phyloP scores from a whole-genome alignment of 73 alveolate species.

The Stentor coeruleus region DNA sequence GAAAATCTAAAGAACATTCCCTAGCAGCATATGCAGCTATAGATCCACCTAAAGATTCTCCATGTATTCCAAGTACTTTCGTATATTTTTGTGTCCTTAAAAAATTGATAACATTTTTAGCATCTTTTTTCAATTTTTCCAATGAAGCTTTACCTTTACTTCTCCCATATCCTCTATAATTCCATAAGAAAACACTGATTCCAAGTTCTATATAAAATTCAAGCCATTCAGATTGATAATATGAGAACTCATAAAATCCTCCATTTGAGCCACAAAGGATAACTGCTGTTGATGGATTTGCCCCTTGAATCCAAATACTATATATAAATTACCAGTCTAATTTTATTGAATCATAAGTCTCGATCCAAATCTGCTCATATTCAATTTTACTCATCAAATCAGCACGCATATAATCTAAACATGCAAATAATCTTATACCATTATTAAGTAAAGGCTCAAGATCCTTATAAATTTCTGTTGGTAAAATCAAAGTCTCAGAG shows the following conservation, averaged over 20 bases:
- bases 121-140: slow-evolving; percentile 12
- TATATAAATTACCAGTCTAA: not conserved
- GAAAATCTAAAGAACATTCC: slow-evolving; percentile 43
- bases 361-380: not conserved
- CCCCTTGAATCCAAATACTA: not conserved
- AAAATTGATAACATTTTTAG: not conserved
- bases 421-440: not conserved
- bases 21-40: slow-evolving; percentile 39
- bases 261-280: slow-evolving; percentile 71
- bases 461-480: not conserved
- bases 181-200: slow-evolving; percentile 53
- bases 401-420: not conserved
- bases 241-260: slow-evolving; percentile 45
- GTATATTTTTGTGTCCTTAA: slow-evolving; percentile 7
- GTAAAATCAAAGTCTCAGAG: not conserved
- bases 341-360: not conserved
- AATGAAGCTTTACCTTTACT: slow-evolving; percentile 7
- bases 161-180: slow-evolving; percentile 35
- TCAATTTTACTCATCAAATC: not conserved
- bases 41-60: slow-evolving; percentile 45
- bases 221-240: slow-evolving; percentile 53
- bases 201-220: slow-evolving; percentile 46
- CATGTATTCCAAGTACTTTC: slow-evolving; percentile 45
- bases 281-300: slow-evolving; percentile 26
- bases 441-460: not conserved